Percentiles rank a stretch among this genome's conserved stretches.
Conservation (phyloP, 2,329 filamentous ascomycete species). For the Monosporascus sp. region DNA sequence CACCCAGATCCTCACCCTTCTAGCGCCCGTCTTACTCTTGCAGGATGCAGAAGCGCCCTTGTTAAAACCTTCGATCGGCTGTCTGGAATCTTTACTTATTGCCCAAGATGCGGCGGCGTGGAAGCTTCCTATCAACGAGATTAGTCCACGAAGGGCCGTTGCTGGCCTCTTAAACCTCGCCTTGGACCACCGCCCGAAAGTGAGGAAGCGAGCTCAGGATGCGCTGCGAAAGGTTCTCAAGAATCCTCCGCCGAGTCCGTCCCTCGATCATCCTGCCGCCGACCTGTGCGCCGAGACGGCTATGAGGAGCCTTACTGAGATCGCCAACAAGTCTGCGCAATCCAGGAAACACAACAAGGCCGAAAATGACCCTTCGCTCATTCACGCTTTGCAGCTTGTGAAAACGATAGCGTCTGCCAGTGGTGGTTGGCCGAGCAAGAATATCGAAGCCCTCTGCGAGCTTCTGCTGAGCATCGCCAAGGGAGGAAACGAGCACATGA, state of each 20-base stretch:
- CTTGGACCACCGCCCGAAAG: conserved; percentile 85
- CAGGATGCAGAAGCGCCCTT: conserved; percentile 82
- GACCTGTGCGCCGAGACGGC: conserved; percentile 95
- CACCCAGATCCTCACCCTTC: conserved; percentile 79
- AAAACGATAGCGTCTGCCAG: conserved; percentile 84
- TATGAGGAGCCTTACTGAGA: conserved; percentile 71
- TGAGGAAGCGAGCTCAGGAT: conserved; percentile 88
- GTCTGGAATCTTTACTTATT: conserved; percentile 82
- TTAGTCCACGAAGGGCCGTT: conserved; percentile 81
- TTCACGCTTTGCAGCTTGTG: conserved; percentile 87
- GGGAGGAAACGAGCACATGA: conserved; percentile 91
- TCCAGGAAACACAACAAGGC: conserved; percentile 67
- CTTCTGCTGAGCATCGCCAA: conserved; percentile 81
- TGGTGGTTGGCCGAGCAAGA: conserved; percentile 92
- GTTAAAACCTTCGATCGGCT: conserved; percentile 82
- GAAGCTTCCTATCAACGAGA: conserved; percentile 77
- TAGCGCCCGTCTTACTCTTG: conserved; percentile 78
- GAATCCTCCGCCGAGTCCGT: conserved; percentile 83
- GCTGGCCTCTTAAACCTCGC: conserved; percentile 81
- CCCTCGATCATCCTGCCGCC: conserved; percentile 87
- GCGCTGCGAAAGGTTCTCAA: conserved; percentile 78
- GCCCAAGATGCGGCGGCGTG: conserved; percentile 85
- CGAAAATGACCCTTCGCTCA: conserved; percentile 73
- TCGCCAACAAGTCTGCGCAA: conserved; percentile 57
- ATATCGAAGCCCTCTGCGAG: conserved; percentile 89